These are phyloP conservation scores for Cladosporium sp. DNA, from an alignment of 2,329 filamentous ascomycete species.

Conservation along the genomic window DNA sequence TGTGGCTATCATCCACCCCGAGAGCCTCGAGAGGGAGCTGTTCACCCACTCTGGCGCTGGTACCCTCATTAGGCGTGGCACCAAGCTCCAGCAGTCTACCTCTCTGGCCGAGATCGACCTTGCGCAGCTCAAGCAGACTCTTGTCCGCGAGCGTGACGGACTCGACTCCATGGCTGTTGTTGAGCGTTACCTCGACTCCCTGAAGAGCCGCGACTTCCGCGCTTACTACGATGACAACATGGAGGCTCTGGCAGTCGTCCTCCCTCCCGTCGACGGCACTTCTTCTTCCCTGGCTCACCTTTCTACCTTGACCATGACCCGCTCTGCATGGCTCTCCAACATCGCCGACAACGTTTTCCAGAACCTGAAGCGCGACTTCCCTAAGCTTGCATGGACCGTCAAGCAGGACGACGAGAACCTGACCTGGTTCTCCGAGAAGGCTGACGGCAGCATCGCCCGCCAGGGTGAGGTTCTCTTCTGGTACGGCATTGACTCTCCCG, in stretches of 20 bases:
- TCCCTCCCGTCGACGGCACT: constrained; percentile 65
- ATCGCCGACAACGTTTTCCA: constrained; percentile 93
- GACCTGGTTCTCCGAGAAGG: constrained; percentile 97
- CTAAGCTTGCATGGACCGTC: constrained; percentile 92
- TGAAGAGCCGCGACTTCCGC: constrained; percentile 76
- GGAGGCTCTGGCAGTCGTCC: constrained; percentile 85
- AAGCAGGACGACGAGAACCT: constrained; percentile 94
- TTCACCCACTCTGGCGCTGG: constrained; percentile 96
- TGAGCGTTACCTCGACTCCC: constrained; percentile 77
- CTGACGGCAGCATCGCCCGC: constrained; percentile 82
- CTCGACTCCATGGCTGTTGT: constrained; percentile 79
- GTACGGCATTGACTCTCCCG: constrained; percentile 80
- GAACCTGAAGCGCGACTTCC: constrained; percentile 88
- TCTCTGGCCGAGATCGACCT: constrained; percentile 70
- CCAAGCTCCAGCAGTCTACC: constrained; percentile 74
- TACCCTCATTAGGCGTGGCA: constrained; percentile 85
- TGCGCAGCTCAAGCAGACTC: constrained; percentile 72
- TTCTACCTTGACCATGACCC: constrained; percentile 87
- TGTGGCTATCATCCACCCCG: constrained; percentile 96
- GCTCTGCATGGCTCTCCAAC: constrained; percentile 90
- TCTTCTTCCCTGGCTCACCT: constrained; percentile 73
- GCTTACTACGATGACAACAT: constrained; percentile 93
- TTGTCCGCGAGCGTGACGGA: constrained; percentile 76
- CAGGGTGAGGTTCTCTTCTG: constrained; percentile 87
- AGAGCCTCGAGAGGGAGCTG: constrained; percentile 90